Percentiles rank a stretch among this genome's conserved stretches.
These are phyloP conservation scores for Exophiala sideris DNA, from an alignment of 2,329 filamentous ascomycete species.

Conservation along the genomic window DNA sequence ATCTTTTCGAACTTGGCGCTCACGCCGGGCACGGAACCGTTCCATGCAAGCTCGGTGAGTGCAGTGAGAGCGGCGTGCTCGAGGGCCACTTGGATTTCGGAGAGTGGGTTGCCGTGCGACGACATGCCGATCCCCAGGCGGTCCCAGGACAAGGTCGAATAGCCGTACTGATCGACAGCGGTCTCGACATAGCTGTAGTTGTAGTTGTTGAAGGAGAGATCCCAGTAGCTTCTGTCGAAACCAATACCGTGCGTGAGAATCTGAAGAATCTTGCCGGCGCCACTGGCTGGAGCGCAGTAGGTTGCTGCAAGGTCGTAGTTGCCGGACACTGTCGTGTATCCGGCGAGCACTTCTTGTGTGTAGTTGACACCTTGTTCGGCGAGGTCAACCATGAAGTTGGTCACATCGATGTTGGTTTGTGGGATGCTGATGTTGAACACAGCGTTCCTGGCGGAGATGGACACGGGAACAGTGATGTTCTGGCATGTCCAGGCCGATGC, in stretches of 20 bases:
- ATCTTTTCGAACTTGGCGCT: slow-evolving; percentile 37
- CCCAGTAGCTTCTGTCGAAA: slow-evolving; percentile 55
- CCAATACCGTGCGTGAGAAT: slow-evolving; percentile 40
- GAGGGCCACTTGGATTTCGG: slow-evolving; percentile 57
- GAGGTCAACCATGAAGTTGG: slow-evolving; percentile 53
- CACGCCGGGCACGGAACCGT: slow-evolving; percentile 45
- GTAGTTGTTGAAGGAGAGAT: slow-evolving; percentile 54
- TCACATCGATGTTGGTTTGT: slow-evolving; percentile 55
- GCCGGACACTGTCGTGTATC: slow-evolving; percentile 51
- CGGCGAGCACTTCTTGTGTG: slow-evolving; percentile 43
- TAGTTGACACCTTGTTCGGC: slow-evolving; percentile 47
- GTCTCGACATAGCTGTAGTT: slow-evolving; percentile 61
- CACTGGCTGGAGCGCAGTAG: slow-evolving; percentile 57
- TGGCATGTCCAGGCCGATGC: slow-evolving; percentile 37
- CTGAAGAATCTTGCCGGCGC: slow-evolving; percentile 31
- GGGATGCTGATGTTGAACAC: slow-evolving; percentile 52
- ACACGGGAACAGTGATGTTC: slow-evolving; percentile 56
- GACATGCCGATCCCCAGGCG: slow-evolving; percentile 60
- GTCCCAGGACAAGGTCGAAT: slow-evolving; percentile 60
- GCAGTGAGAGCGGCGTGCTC: slow-evolving; percentile 58
- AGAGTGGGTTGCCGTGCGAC: slow-evolving; percentile 57
- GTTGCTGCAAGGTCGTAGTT: slow-evolving; percentile 58
- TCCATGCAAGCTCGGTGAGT: slow-evolving; percentile 51
- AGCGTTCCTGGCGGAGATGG: slow-evolving; percentile 53
- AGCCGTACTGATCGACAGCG: slow-evolving; percentile 54